Evolutionary conservation across 306 rosid genomes (phyloP), one percentile per base, ranked within the genome.

Genomic region (Cyclanthera cordifolia): DNA sequence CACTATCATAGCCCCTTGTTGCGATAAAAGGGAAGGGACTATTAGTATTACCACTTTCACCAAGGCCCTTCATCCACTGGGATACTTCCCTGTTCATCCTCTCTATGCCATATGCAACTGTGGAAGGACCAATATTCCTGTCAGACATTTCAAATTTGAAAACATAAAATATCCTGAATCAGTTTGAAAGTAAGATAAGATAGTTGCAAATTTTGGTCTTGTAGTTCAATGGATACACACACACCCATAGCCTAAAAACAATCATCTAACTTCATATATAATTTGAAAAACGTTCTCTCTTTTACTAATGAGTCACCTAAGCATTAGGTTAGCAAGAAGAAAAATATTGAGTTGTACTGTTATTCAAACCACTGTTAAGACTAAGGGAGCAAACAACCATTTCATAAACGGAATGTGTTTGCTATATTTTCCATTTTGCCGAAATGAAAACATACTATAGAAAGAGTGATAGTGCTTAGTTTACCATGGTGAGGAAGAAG

Each of bases 401-500:
- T 64, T 45, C 14, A 20, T 21, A 1, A 11, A 2, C 21, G 21
- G 39, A 43, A 45, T 43, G 53, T 21, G 13, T 43, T 43, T 23
- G 53, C 70, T 25, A 12, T 9, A 63, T 20, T 63, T 19, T 55
- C 17, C 37, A 43, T 65, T 43, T 13, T 23, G 6, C 50, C 34
- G 10, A 65, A 13, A 64, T 13, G 24, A 6, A 65, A 43, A 41
- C 43, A 46, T 70, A 48, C 68, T 57, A 69, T 24, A 53, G 73
- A 20, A 61, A 64, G 57, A 67, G 52, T 27, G 28, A 45, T 15
- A 73, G 53, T 24, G 60, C 53, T 80, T 50, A 54, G 69, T 71
- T 83, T 82, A 93, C 99, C 95, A 72, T 93, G 99, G 71, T 93
- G 96, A 78, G 99, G 99, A 80, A 93, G 94, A 80, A 90, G 99